Conservation (phyloP, 2,329 filamentous ascomycete genomes). For the Cladophialophora chaetospira region DNA sequence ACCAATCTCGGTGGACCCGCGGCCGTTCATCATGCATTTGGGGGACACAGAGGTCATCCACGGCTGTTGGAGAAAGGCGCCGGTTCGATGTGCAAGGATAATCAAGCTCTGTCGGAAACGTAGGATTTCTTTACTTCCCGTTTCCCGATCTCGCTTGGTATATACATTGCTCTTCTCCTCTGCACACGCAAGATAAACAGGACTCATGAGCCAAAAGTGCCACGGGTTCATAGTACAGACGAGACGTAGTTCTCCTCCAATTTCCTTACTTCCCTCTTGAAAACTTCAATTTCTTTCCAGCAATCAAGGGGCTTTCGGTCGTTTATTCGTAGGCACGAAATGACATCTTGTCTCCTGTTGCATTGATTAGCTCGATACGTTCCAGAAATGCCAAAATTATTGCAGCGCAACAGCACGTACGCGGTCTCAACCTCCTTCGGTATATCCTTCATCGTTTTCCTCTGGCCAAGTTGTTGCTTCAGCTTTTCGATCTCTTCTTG, state of each 20-base stretch:
- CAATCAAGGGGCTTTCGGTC: slow-evolving; percentile 89
- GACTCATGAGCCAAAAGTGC: background rate
- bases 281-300: slow-evolving; percentile 88
- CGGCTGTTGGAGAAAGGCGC: too few relatives aligned
- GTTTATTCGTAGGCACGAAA: slow-evolving; percentile 78
- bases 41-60: too few relatives aligned
- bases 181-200: background rate
- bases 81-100: too few relatives aligned
- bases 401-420: slow-evolving; percentile 18
- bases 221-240: slow-evolving; percentile 60
- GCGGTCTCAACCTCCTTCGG: slow-evolving; percentile 74
- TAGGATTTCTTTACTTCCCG: too few relatives aligned
- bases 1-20: background rate
- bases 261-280: slow-evolving; percentile 84
- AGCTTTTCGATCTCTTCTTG: slow-evolving; percentile 60
- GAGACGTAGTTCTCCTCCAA: slow-evolving; percentile 88
- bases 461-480: slow-evolving; percentile 52
- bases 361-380: slow-evolving; percentile 4
- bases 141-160: too few relatives aligned
- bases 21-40: too few relatives aligned
- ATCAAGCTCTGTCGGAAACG: too few relatives aligned
- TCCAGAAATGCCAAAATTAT: background rate
- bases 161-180: slow-evolving; percentile 17
- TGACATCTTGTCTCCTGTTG: slow-evolving; percentile 64
- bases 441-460: slow-evolving; percentile 63